phyloP scores from a whole-genome alignment of 1,284 basidiomycete genomes.

The Tilletia horrida region DNA sequence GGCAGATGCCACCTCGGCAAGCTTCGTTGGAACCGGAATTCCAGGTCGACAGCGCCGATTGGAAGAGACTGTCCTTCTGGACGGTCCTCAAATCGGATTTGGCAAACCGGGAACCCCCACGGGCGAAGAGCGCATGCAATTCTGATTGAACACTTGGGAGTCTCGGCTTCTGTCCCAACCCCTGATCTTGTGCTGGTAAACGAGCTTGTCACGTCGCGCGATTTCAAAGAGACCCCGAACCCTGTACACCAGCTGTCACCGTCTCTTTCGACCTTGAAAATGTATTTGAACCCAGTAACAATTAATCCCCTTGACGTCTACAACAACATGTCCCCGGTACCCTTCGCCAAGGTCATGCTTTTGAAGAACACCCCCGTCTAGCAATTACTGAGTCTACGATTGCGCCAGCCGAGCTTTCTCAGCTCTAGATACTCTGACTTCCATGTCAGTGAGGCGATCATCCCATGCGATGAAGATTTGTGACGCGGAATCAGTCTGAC shows the following conservation, averaged over 20 bases:
- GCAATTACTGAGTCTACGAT: neutral
- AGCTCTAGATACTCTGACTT: neutral
- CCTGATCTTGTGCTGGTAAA: neutral
- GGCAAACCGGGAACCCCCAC: slow-evolving; percentile 13
- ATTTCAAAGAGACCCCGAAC: neutral
- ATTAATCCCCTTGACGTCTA: too few species aligned
- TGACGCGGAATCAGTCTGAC: neutral
- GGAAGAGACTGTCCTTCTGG: slow-evolving; percentile 10
- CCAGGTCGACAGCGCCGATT: neutral
- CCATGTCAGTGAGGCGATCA: slow-evolving; percentile 4
- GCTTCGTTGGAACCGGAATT: neutral
- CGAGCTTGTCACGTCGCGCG: neutral
- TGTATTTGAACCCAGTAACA: too few species aligned
- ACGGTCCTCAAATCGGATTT: slow-evolving; percentile 11
- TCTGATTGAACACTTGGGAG: neutral
- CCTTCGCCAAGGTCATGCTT: too few species aligned
- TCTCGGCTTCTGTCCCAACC: neutral
- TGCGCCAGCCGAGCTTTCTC: neutral
- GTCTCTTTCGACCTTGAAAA: neutral
- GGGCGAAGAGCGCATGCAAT: slow-evolving; percentile 17
- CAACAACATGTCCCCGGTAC: too few species aligned
- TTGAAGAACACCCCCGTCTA: too few species aligned
- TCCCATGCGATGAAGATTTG: slow-evolving; percentile 17
- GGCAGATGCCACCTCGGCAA: neutral
- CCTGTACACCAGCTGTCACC: too few species aligned